phyloP scores from a whole-genome alignment of 306 rosid species.

The Prinsepia uniflora region DNA sequence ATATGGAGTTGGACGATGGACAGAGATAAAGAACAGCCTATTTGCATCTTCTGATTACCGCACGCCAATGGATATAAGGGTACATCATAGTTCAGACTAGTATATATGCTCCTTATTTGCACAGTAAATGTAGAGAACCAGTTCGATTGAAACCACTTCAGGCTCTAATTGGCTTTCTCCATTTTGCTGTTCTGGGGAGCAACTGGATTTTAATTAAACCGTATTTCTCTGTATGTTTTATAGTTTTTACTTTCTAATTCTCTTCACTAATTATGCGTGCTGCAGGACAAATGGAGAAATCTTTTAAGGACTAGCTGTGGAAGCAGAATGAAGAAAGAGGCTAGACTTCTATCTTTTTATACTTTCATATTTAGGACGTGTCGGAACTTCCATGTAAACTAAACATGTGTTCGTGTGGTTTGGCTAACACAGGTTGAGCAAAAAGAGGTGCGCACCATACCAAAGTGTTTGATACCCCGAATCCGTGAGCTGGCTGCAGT shows the following conservation, averaged over 20 bases:
- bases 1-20: constrained; percentile 95
- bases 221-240: neutral
- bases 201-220: constrained; percentile 1
- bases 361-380: neutral
- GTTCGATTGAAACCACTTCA: neutral
- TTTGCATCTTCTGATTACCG: constrained; percentile 71
- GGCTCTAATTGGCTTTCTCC: constrained; percentile 13
- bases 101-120: neutral
- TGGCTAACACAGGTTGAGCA: constrained; percentile 53
- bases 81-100: constrained; percentile 28
- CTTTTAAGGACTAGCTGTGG: constrained; percentile 61
- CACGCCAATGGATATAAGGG: constrained; percentile 95
- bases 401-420: constrained; percentile 13
- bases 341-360: constrained; percentile 21
- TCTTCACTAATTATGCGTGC: constrained; percentile 19
- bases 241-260: constrained; percentile 16
- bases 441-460: constrained; percentile 52
- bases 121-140: constrained; percentile 3
- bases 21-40: constrained; percentile 65
- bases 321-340: constrained; percentile 58
- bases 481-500: constrained; percentile 79
- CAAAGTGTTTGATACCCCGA: constrained; percentile 55
- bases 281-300: constrained; percentile 99
- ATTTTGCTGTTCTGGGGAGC: neutral
- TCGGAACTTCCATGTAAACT: neutral